Evolutionary conservation across 164 flowering plant genomes (phyloP), one percentile per base, ranked within the genome.

Genomic region (Akebia trifoliata): DNA sequence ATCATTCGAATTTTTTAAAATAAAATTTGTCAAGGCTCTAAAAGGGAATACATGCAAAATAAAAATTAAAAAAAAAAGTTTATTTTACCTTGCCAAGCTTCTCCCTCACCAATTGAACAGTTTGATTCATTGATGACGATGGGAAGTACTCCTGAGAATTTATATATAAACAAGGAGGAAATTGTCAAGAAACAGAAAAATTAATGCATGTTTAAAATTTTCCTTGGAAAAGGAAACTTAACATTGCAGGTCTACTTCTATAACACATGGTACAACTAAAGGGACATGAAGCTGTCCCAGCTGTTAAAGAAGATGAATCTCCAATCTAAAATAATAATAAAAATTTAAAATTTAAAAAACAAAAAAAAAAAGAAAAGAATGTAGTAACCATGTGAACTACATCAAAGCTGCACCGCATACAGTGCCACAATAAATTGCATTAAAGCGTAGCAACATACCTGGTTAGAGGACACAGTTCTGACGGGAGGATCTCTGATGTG

Each of bases 121-220:
- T 86, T 52, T 77, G 78, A 64, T 92, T 92, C 98, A 88, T 89
- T 2, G 96, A 85, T 7, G 79, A 75, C n/a, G 87, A 81, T 17
- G 82, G 54, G 63, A 89, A 92, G 65, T 89, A 89, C 35, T 83
- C 87, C 96, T 85, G 76, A 46, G 18, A 61, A 31, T 40, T 37
- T 26, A 30, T 9, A 34, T n/a, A 4, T 8, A 31, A 45, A n/a
- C 10, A 47, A 39, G 37, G 39, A 38, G 29, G 20, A 34, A 24
- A 4, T 22, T 26, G 22, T 24, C 25, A 24, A 10, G 10, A n/a
- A 18, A 35, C n/a, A n/a, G n/a, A n/a, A n/a, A n/a, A n/a, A n/a
- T n/a, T n/a, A n/a, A n/a, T n/a, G n/a, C 50, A 34, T 34, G 36
- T 45, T 45, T 45, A 20, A n/a, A n/a, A n/a, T n/a, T n/a, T n/a